These are phyloP conservation scores for Ceratocystis lukuohia DNA, from an alignment of 2,329 filamentous ascomycete genomes.

Conservation along the genomic window DNA sequence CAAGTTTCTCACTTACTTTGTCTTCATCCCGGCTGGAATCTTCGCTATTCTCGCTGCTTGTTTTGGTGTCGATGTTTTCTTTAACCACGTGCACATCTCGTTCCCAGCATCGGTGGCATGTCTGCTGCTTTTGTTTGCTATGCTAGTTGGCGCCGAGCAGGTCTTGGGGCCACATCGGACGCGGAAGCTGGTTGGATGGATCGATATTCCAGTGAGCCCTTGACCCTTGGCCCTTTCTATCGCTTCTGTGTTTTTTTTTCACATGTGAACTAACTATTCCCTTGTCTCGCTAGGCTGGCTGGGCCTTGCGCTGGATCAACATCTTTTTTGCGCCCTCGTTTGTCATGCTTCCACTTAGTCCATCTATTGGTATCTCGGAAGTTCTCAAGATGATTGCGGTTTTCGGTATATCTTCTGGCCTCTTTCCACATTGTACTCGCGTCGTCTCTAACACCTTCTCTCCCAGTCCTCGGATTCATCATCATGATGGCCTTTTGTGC, in stretches of 20 bases:
- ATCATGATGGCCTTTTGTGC: slow-evolving; percentile 39
- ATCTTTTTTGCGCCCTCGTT: slow-evolving; percentile 48
- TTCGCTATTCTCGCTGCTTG: slow-evolving; percentile 30
- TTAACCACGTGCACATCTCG: slow-evolving; percentile 35
- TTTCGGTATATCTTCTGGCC: slow-evolving; percentile 33
- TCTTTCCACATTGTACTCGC: neutral
- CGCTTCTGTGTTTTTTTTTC: neutral
- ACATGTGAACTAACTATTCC: neutral
- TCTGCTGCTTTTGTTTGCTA: slow-evolving; percentile 40
- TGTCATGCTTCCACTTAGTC: slow-evolving; percentile 43
- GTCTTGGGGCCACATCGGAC: slow-evolving; percentile 37
- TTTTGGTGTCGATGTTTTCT: slow-evolving; percentile 33
- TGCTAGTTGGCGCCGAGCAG: slow-evolving; percentile 34
- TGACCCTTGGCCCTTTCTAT: neutral
- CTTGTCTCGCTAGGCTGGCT: slow-evolving; percentile 35
- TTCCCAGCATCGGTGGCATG: slow-evolving; percentile 49
- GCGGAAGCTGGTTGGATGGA: slow-evolving; percentile 33
- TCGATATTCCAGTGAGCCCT: slow-evolving; percentile 40
- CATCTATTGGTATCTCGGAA: slow-evolving; percentile 39
- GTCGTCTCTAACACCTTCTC: neutral
- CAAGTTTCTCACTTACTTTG: slow-evolving; percentile 30
- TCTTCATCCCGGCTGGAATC: slow-evolving; percentile 37
- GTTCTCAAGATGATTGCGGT: slow-evolving; percentile 46
- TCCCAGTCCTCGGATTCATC: slow-evolving; percentile 40
- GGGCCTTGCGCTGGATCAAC: slow-evolving; percentile 45